Evolutionary conservation across 2,329 filamentous ascomycete genomes (phyloP).

Genomic region (Drechslerella coelobrocha): DNA sequence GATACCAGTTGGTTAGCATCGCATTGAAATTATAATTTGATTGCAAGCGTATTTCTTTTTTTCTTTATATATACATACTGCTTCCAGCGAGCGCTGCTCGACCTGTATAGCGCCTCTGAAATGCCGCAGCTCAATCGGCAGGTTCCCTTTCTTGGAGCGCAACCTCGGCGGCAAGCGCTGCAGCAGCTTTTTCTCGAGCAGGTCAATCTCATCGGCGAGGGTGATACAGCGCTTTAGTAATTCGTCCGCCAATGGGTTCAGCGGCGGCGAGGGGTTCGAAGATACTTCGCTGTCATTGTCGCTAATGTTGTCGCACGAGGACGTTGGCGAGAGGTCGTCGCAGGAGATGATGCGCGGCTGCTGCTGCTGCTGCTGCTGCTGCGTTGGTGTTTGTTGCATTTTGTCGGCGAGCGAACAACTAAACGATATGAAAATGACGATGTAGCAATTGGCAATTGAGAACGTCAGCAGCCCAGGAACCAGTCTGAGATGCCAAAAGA

Average conservation of each 20-base stretch:
- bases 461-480: too few species aligned
- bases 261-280: neutral
- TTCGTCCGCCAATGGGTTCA: slow-evolving; percentile 54
- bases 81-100: slow-evolving; percentile 62
- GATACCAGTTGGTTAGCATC: slow-evolving; percentile 50
- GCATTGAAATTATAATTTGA: slow-evolving; percentile 52
- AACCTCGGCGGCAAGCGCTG: slow-evolving; percentile 46
- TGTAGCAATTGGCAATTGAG: neutral
- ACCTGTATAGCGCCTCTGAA: slow-evolving; percentile 62
- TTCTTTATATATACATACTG: slow-evolving; percentile 55
- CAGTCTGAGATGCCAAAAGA: too few species aligned
- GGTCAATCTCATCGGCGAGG: slow-evolving; percentile 53
- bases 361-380: neutral
- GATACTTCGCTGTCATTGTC: slow-evolving; percentile 12
- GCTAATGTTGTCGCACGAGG: slow-evolving; percentile 11
- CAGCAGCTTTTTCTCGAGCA: slow-evolving; percentile 52
- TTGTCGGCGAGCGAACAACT: slow-evolving; percentile 15
- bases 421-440: slow-evolving; percentile 15
- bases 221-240: slow-evolving; percentile 56
- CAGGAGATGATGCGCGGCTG: slow-evolving; percentile 19
- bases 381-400: slow-evolving; percentile 25
- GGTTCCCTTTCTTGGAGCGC: slow-evolving; percentile 58
- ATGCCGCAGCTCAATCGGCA: slow-evolving; percentile 63
- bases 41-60: slow-evolving; percentile 28
- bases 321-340: slow-evolving; percentile 17